Conservation (phyloP, 768 basidiomycete species). For the Exidia glandulosa region DNA sequence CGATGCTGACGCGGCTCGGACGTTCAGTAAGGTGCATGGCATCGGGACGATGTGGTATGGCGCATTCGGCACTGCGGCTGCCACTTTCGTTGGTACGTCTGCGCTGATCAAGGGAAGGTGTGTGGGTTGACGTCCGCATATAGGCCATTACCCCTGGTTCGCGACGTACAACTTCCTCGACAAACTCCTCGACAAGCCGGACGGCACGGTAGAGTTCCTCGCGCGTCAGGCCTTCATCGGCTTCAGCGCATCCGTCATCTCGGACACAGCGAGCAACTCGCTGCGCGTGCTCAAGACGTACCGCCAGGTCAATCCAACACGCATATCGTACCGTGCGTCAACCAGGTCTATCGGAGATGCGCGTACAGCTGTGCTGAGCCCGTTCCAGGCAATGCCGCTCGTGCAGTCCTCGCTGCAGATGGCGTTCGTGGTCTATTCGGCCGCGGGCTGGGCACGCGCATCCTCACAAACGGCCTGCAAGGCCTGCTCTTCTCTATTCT, state of each 20-base stretch:
- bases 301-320: constrained; percentile 76
- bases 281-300: constrained; percentile 93
- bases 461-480: constrained; percentile 84
- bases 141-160: constrained; percentile 50
- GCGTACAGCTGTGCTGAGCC: not conserved
- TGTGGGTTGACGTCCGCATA: not conserved
- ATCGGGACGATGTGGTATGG: constrained; percentile 80
- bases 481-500: constrained; percentile 84
- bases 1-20: not conserved
- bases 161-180: constrained; percentile 76
- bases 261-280: constrained; percentile 81
- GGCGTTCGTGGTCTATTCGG: constrained; percentile 77
- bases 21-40: constrained; percentile 65
- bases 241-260: constrained; percentile 74
- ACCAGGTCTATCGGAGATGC: not conserved
- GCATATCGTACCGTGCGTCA: constrained; percentile 53
- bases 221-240: constrained; percentile 82
- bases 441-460: constrained; percentile 80
- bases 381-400: constrained; percentile 47
- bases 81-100: constrained; percentile 69
- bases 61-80: constrained; percentile 82
- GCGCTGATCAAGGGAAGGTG: not conserved
- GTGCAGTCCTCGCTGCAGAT: constrained; percentile 62
- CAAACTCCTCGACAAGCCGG: constrained; percentile 44
- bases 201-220: constrained; percentile 46